Evolutionary conservation across 225 moss, liverwort and hornwort genomes (phyloP).

Genomic region (Thuidium tamariscinum): DNA sequence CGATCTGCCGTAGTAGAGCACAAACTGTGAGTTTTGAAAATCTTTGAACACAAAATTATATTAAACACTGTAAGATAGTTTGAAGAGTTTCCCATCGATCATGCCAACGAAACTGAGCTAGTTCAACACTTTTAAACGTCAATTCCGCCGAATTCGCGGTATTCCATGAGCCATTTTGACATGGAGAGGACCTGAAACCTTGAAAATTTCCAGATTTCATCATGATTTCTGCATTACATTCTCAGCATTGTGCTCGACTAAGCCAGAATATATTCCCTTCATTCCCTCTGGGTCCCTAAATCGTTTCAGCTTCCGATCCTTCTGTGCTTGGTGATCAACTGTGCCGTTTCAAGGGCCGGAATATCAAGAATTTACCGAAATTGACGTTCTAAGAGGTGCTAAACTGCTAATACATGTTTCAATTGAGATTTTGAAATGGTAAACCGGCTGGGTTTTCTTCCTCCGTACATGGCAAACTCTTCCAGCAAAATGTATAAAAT

Average conservation of each 20-base stretch:
- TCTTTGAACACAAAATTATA: not conserved
- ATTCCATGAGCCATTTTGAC: not conserved
- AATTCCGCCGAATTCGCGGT: not conserved
- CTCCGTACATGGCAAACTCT: not conserved
- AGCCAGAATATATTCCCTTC: not conserved
- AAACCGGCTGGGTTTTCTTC: not conserved
- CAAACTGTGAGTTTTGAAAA: not conserved
- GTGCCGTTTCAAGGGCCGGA: not conserved
- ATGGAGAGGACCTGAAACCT: not conserved
- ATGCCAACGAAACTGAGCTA: not conserved
- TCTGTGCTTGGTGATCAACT: not conserved
- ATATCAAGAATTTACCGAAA: not conserved
- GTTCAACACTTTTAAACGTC: not conserved
- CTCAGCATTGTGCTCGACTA: not conserved
- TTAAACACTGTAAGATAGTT: not conserved
- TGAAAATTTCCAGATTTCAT: not conserved
- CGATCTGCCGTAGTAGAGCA: not conserved
- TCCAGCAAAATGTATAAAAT: not conserved
- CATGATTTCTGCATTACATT: not conserved
- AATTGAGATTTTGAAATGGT: no score
- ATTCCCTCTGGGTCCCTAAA: not conserved
- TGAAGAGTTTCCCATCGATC: not conserved
- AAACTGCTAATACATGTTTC: not conserved
- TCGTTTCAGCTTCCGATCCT: not conserved
- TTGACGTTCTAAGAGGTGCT: not conserved